These are phyloP conservation scores for Arabidopsis lyrata DNA, from an alignment of 441 rosid species.

Conservation along the genomic window DNA sequence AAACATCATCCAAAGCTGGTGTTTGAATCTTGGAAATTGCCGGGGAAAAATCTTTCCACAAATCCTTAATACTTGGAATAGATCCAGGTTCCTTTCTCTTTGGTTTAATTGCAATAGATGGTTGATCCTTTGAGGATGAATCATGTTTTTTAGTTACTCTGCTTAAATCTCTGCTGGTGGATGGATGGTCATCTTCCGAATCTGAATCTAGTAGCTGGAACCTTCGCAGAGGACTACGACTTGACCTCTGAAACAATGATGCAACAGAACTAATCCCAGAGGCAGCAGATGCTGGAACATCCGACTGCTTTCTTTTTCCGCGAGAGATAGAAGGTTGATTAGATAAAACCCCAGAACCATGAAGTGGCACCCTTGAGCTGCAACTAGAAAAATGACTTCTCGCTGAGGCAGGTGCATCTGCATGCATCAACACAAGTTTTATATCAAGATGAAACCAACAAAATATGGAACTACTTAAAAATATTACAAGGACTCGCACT, in stretches of 20 bases:
- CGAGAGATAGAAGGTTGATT: slow-evolving; percentile 49
- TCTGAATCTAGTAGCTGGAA: slow-evolving; percentile 84
- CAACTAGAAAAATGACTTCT: slow-evolving; percentile 60
- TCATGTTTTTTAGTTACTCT: slow-evolving; percentile 43
- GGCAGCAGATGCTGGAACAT: slow-evolving; percentile 51
- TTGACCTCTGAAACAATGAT: slow-evolving; percentile 57
- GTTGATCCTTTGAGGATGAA: slow-evolving; percentile 40
- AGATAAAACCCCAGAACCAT: slow-evolving; percentile 50
- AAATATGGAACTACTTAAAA: neutral
- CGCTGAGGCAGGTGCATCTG: slow-evolving; percentile 54
- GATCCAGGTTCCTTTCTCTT: slow-evolving; percentile 44
- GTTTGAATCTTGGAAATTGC: slow-evolving; percentile 59
- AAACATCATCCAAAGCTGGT: slow-evolving; percentile 84
- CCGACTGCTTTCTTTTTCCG: slow-evolving; percentile 48
- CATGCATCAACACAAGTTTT: slow-evolving; percentile 34
- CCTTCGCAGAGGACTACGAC: slow-evolving; percentile 81
- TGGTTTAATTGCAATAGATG: slow-evolving; percentile 43
- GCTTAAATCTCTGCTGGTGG: slow-evolving; percentile 36
- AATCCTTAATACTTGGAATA: slow-evolving; percentile 48
- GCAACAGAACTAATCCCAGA: slow-evolving; percentile 49
- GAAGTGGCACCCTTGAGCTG: slow-evolving; percentile 70
- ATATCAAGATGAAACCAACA: slow-evolving; percentile 1
- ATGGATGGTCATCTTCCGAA: slow-evolving; percentile 59
- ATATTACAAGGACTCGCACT: neutral
- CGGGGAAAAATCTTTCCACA: slow-evolving; percentile 77